Percentiles rank a stretch among this genome's conserved stretches.
Evolutionary conservation across 768 basidiomycete species (phyloP).

Genomic region (Termitomyces sp.): DNA sequence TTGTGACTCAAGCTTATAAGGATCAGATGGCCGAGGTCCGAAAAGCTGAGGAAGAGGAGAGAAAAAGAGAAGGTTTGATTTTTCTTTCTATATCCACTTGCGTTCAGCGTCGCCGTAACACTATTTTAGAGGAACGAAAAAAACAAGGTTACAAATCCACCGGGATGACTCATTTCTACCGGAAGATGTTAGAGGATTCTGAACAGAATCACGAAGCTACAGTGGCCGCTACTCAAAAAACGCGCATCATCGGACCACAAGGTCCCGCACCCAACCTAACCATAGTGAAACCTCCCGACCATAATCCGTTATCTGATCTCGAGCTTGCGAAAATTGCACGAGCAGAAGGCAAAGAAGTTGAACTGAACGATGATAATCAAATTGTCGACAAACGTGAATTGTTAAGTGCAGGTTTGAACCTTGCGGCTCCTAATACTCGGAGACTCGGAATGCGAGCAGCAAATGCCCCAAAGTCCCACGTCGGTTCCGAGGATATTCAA

Average conservation of each 20-base stretch:
- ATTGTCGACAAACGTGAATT: conserved; percentile 95
- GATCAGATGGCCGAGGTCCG: conserved; percentile 93
- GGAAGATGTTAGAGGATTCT: conserved; percentile 69
- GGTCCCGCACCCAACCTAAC: conserved; percentile 63
- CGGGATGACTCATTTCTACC: conserved; percentile 86
- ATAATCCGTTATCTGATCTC: conserved; percentile 60
- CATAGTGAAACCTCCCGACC: conserved; percentile 67
- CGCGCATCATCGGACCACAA: conserved; percentile 57
- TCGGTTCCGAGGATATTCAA: conserved; percentile 29
- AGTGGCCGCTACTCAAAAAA: conserved; percentile 65
- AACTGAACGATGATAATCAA: conserved; percentile 95
- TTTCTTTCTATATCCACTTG: background rate
- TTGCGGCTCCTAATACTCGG: conserved; percentile 79
- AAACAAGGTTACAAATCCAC: conserved; percentile 51
- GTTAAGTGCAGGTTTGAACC: conserved; percentile 86
- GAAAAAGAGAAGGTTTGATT: conserved; percentile 71
- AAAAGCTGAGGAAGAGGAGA: conserved; percentile 91
- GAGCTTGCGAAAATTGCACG: conserved; percentile 68
- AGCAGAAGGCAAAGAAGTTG: conserved; percentile 78
- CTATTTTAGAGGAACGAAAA: conserved; percentile 52
- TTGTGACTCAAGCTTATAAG: conserved; percentile 96
- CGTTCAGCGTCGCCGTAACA: background rate
- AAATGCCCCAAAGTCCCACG: conserved; percentile 16
- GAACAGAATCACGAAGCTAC: conserved; percentile 84
- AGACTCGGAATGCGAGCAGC: conserved; percentile 46